phyloP scores from a whole-genome alignment of 371 early-diverging fungal genomes.

The Saksenaea vasiformis region DNA sequence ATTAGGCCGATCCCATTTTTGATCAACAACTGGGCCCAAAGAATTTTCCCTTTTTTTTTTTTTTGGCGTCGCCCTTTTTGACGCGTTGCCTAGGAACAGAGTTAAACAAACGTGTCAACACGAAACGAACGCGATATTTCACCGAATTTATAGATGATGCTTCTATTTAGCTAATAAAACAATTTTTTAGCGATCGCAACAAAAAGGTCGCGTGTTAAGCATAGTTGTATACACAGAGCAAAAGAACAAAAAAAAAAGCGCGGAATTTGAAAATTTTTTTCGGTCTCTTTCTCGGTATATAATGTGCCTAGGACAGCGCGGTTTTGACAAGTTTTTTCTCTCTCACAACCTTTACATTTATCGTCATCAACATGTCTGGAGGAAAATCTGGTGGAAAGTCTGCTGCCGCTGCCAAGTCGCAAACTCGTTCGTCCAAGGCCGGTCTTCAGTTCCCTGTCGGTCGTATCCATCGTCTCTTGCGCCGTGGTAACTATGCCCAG shows the following conservation, averaged over 20 bases:
- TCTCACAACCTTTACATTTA: constrained; percentile 6
- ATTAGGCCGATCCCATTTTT: not conserved
- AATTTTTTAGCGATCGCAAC: not conserved
- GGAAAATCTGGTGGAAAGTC: constrained; percentile 59
- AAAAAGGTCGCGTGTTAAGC: not conserved
- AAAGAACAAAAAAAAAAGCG: not conserved
- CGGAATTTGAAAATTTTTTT: not conserved
- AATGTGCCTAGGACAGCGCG: constrained; percentile 3
- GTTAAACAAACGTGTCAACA: not conserved
- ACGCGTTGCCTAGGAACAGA: not conserved
- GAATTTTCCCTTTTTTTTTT: not conserved
- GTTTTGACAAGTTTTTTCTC: not conserved
- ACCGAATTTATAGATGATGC: not conserved
- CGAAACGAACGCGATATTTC: not conserved
- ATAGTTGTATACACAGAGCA: not conserved
- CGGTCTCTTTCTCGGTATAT: constrained; percentile 7
- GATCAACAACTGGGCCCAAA: not conserved
- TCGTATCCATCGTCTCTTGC: constrained; percentile 89
- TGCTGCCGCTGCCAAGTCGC: constrained; percentile 49
- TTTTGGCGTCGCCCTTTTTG: not conserved
- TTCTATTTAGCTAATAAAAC: not conserved
- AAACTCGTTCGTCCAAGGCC: constrained; percentile 68
- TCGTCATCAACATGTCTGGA: constrained; percentile 48
- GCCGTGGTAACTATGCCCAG: constrained; percentile 89
- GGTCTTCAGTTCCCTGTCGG: constrained; percentile 91